Evolutionary conservation across 2,329 filamentous ascomycete genomes (phyloP), one percentile per base, ranked within the genome.

Genomic region (Calcarisporium arbuscula): DNA sequence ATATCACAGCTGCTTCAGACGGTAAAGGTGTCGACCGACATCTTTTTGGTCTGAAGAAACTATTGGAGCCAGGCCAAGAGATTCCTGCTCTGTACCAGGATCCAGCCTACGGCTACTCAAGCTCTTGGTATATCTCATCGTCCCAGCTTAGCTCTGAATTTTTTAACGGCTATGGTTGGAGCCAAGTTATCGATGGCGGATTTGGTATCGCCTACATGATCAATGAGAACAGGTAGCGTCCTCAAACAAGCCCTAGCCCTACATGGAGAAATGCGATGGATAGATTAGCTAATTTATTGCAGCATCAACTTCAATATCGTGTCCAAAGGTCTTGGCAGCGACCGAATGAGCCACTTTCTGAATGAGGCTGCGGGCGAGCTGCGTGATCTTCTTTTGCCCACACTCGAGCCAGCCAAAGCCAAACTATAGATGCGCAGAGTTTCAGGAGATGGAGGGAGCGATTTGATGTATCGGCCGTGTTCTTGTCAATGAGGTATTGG

Each of bases 181-280:
- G 85, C 56, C 90, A 98, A 68, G 92, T 98, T 34, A 84, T 96
- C 36, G 89, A 96, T 54, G 85, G 83, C 41, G 92, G 92, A 19
- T 98, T 92, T 64, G 92, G 92, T 46, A 94, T 98, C 56, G 92
- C 92, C 25, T 98, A 98, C 61, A 98, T 98, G 92, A 96, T 98
- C 61, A 98, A 98, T 58, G 90, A 96, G 72, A 94, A 95, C 63
- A 89, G 79, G 82, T 86, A 57, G 32, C 28, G 18, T 23, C 4
- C 19, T 17, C 15, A n/a, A 6, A 10, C 8, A 12, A 15, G 14
- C 26, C n/a, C n/a, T n/a, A n/a, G n/a, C n/a, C n/a, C n/a, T n/a
- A n/a, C n/a, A 14, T 22, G 16, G 28, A 18, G n/a, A 21, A 27
- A 9, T n/a, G 12, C 19, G 16, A 30, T 11, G 14, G 6, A 5